These are phyloP conservation scores for Globisporangium spiculum DNA, from an alignment of 352 stramenopile genomes.

Conservation along the genomic window DNA sequence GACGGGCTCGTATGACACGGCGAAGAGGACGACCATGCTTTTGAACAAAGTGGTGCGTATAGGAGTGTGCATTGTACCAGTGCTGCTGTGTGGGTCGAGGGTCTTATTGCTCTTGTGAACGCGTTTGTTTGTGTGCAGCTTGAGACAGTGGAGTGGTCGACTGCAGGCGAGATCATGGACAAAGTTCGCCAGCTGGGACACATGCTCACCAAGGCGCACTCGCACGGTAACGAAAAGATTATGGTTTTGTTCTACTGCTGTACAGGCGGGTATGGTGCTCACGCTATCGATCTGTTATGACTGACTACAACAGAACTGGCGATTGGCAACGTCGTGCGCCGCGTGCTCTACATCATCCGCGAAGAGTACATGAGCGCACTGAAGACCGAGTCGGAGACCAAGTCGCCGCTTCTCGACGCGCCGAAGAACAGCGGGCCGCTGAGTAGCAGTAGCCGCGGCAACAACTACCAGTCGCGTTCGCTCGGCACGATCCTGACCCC, in stretches of 20 bases:
- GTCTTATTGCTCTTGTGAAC: conserved; percentile 1
- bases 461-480: conserved; percentile 66
- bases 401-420: conserved; percentile 2
- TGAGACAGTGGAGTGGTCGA: conserved; percentile 77
- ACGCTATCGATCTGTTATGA: not conserved
- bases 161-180: conserved; percentile 78
- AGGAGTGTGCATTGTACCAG: not conserved
- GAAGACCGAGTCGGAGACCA: conserved; percentile 40
- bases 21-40: conserved; percentile 72
- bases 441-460: conserved; percentile 33
- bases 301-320: conserved; percentile 51
- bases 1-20: conserved; percentile 76
- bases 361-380: conserved; percentile 81
- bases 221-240: conserved; percentile 37
- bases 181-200: conserved; percentile 77
- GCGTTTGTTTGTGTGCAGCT: conserved; percentile 30
- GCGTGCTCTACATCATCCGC: conserved; percentile 88
- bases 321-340: conserved; percentile 88
- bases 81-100: not conserved
- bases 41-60: conserved; percentile 64
- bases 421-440: conserved; percentile 2
- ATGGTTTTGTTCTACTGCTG: not conserved
- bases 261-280: not conserved
- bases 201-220: conserved; percentile 81
- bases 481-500: conserved; percentile 81